A percentile compares a stretch with the other conserved stretches of the same genome.
Evolutionary conservation across 768 basidiomycete genomes (phyloP).

Genomic region (Cystofilobasidium ferigula): DNA sequence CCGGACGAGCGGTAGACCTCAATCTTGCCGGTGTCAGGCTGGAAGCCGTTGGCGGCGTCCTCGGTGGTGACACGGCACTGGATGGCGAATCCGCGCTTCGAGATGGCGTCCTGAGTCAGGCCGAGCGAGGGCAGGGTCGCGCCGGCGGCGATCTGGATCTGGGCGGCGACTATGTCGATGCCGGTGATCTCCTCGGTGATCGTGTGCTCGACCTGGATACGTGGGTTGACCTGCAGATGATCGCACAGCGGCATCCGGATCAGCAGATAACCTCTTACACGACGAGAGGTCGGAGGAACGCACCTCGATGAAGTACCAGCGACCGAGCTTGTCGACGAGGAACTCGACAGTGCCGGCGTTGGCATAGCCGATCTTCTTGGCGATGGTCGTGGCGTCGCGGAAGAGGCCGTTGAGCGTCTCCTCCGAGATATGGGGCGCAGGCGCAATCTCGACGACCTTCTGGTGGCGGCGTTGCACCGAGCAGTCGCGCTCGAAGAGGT

Average conservation of each 20-base stretch:
- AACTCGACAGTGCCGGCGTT: conserved; percentile 99
- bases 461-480: conserved; percentile 97
- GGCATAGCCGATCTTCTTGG: conserved; percentile 82
- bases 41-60: conserved; percentile 82
- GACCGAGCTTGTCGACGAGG: conserved; percentile 87
- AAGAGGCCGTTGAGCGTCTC: conserved; percentile 80
- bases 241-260: not conserved
- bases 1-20: conserved; percentile 98
- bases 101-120: conserved; percentile 87
- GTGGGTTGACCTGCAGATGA: conserved; percentile 45
- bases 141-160: conserved; percentile 99
- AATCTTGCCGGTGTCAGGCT: conserved; percentile 98
- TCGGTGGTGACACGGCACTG: conserved; percentile 98
- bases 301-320: conserved; percentile 99
- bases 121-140: conserved; percentile 91
- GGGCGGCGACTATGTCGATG: conserved; percentile 96
- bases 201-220: conserved; percentile 99
- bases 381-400: conserved; percentile 83
- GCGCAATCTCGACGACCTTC: conserved; percentile 97
- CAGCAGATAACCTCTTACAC: not conserved
- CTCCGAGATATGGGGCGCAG: conserved; percentile 85
- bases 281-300: not conserved
- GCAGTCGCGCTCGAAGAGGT: conserved; percentile 97
- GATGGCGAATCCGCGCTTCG: conserved; percentile 91
- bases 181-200: conserved; percentile 99